Percentiles rank a stretch among this genome's conserved stretches.
Evolutionary conservation across 2,329 filamentous ascomycete species (phyloP).

Genomic region (Talaromyces albobiverticillius): DNA sequence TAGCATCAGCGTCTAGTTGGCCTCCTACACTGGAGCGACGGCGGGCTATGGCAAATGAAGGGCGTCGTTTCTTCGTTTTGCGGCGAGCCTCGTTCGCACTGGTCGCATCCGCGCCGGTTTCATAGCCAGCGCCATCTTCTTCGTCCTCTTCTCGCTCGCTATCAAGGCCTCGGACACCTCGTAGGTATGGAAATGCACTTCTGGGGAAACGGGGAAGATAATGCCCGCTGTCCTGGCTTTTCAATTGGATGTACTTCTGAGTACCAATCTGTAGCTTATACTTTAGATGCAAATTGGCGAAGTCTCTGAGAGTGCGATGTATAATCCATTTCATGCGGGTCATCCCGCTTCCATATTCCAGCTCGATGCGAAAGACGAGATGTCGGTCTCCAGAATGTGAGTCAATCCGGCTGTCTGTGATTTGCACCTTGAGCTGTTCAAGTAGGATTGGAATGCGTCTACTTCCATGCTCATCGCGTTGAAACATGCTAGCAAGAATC

Average conservation of each 20-base stretch:
- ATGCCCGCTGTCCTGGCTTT: conserved; percentile 64
- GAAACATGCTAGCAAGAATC: conserved; percentile 96
- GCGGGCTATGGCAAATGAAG: conserved; percentile 57
- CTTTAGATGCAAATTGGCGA: conserved; percentile 86
- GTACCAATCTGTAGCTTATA: conserved; percentile 86
- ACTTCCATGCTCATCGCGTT: conserved; percentile 92
- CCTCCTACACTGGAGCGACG: conserved; percentile 55
- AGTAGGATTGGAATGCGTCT: conserved; percentile 91
- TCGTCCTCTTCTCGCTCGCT: conserved; percentile 74
- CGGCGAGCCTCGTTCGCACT: conserved; percentile 64
- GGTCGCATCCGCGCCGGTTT: conserved; percentile 60
- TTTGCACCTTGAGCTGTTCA: conserved; percentile 86
- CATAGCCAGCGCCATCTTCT: conserved; percentile 44
- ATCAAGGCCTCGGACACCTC: conserved; percentile 73
- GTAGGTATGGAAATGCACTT: conserved; percentile 84
- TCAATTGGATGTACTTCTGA: conserved; percentile 74
- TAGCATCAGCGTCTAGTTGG: conserved; percentile 37
- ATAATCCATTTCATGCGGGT: conserved; percentile 98
- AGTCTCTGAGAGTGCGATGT: conserved; percentile 80
- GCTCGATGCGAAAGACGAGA: conserved; percentile 81
- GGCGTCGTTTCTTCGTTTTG: conserved; percentile 52
- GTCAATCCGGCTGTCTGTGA: conserved; percentile 75
- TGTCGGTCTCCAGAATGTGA: conserved; percentile 62
- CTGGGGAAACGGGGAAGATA: conserved; percentile 88
- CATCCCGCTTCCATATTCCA: conserved; percentile 93